Percentiles rank a stretch among this genome's conserved stretches.
Conservation (phyloP, 345 rosid species). For the Combretum micranthum region DNA sequence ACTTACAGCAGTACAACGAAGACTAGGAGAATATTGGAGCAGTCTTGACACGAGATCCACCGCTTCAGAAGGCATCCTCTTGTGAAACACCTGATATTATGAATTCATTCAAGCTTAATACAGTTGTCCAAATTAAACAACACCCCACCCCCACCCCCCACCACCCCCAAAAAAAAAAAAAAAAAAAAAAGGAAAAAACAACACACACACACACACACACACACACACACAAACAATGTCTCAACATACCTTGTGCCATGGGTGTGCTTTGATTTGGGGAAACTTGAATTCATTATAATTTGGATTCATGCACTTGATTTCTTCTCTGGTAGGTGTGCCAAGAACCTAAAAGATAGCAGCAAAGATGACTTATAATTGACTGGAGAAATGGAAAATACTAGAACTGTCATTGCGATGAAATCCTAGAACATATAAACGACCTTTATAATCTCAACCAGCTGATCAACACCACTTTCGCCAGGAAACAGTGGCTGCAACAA, state of each 20-base stretch:
- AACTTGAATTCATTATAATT: conserved; percentile 93
- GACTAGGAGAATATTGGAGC: conserved; percentile 82
- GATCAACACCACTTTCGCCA: conserved; percentile 96
- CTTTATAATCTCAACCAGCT: conserved; percentile 97
- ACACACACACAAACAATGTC: background rate
- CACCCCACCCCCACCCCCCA: no score
- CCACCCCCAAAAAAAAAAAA: background rate
- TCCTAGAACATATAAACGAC: conserved; percentile 19
- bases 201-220: background rate
- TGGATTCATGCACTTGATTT: conserved; percentile 98
- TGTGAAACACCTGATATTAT: conserved; percentile 55
- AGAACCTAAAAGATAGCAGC: conserved; percentile 42
- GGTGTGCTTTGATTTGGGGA: conserved; percentile 99
- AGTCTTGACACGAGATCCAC: conserved; percentile 83
- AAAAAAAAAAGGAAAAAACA: background rate
- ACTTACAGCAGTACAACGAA: conserved; percentile 79
- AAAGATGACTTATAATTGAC: conserved; percentile 1
- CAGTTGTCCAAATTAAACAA: no score
- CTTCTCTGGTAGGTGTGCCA: conserved; percentile 97
- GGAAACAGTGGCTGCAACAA: conserved; percentile 84
- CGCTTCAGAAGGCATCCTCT: conserved; percentile 67
- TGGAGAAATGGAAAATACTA: background rate
- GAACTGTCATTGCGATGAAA: background rate
- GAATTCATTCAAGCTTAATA: background rate
- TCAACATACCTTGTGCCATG: conserved; percentile 87